Conservation (phyloP, 2,329 filamentous ascomycete genomes). For the Sordariomycetes sp. region DNA sequence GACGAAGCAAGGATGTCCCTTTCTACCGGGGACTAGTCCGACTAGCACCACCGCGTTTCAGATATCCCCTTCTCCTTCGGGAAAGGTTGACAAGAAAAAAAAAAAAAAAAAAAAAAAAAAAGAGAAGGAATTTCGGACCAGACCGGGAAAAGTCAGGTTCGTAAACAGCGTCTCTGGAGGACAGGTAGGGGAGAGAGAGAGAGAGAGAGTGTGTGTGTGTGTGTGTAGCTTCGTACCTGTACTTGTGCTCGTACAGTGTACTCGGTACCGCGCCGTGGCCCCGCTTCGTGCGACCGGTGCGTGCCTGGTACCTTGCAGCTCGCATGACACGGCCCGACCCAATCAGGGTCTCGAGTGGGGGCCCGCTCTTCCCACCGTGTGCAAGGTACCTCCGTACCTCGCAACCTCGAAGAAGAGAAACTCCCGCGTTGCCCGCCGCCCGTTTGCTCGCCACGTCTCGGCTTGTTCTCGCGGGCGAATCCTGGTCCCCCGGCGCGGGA, state of each 20-base stretch:
- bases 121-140: background rate
- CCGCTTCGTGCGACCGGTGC: background rate
- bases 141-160: no score
- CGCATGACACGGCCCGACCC: background rate
- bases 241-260: no score
- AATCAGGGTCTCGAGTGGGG: background rate
- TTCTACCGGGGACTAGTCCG: no score
- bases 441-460: no score
- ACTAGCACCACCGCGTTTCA: background rate
- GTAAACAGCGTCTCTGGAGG: no score
- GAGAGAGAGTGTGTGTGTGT: no score
- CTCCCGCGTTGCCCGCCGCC: no score
- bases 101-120: background rate
- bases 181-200: no score
- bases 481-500: no score
- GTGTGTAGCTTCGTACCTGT: background rate
- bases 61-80: background rate
- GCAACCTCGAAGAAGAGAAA: no score
- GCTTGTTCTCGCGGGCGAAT: no score
- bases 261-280: background rate
- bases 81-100: background rate
- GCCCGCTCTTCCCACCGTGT: background rate
- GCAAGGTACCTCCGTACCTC: no score
- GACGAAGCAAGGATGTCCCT: background rate
- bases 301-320: conserved; percentile 2